Evolutionary conservation across 106 monocot genomes (phyloP).

Genomic region (Apostasia ramifera): DNA sequence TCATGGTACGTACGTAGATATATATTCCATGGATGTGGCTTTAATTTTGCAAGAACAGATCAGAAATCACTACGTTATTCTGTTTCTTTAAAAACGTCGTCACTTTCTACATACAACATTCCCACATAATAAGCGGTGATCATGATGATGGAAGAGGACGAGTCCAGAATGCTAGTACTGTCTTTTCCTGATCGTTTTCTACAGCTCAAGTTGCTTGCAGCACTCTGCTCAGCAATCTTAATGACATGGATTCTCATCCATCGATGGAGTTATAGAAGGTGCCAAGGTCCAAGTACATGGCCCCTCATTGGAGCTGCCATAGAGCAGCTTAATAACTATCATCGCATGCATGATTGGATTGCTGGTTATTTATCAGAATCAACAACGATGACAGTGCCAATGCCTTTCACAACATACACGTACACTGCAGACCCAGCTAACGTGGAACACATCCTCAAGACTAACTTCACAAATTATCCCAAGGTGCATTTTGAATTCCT

Average conservation of each 20-base stretch:
- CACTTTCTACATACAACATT: too few relatives aligned
- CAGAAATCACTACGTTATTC: too few relatives aligned
- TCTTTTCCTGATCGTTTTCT: too few relatives aligned
- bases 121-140: too few relatives aligned
- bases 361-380: conserved; percentile 49
- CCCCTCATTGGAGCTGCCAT: conserved; percentile 65
- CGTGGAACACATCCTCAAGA: conserved; percentile 69
- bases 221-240: conserved; percentile 16
- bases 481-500: conserved; percentile 31
- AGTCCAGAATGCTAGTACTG: too few relatives aligned
- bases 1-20: too few relatives aligned
- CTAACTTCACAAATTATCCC: conserved; percentile 78
- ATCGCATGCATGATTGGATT: conserved; percentile 93
- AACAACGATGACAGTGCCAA: conserved; percentile 52
- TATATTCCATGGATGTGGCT: too few relatives aligned
- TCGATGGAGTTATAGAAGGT: conserved; percentile 43
- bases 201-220: conserved; percentile 9
- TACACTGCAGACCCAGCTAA: conserved; percentile 77
- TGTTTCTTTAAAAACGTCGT: too few relatives aligned
- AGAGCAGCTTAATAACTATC: conserved; percentile 73
- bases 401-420: conserved; percentile 69
- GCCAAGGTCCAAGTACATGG: conserved; percentile 74
- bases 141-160: too few relatives aligned
- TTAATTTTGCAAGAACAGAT: too few relatives aligned
- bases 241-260: conserved; percentile 63